Evolutionary conservation across 495 filamentous ascomycete species (phyloP), one percentile per base, ranked within the genome.

Genomic region (Hyaloscypha variabilis): DNA sequence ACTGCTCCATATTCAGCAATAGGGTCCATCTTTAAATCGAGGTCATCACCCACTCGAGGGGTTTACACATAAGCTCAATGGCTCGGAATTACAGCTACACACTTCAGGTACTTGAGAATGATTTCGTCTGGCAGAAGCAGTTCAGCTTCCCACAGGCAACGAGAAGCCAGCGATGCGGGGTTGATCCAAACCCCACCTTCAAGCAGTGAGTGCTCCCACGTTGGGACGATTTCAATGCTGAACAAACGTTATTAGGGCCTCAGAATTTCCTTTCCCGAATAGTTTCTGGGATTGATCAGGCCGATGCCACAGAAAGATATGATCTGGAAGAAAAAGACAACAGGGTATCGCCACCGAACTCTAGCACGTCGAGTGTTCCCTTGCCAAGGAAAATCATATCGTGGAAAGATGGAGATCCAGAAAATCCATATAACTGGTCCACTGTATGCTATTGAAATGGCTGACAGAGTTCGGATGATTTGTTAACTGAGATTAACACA

Each of bases 341-440:
- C 67, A 61, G 46, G 13, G 49, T 42, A 42, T 64, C 39, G 56
- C 69, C 51, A 42, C 66, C 30, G 63, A 63, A 51, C 70, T 73
- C 63, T 51, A 73, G 42, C 49, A 34, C 21, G 30, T 63, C 54
- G 51, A 68, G 26, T 61, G 53, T 56, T 28, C 66, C 62, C 11
- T 64, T 72, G n/a, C 63, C 67, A 42, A 78, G 68, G 61, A 78
- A 69, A 25, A 74, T 85, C 65, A 71, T 87, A 31, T 76, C 78
- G 10, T 86, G 83, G 78, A 69, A 77, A 39, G 63, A 77, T 59
- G 74, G 77, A 51, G 84, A 87, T 69, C 72, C 77, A 25, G 80
- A 80, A 52, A 85, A 86, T 66, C 85, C 85, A 2, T 80, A 85
- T 69, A 87, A 86, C 69, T 87, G 82, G 83, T 77, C 80, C 2